Evolutionary conservation across 1,284 basidiomycete species (phyloP), one percentile per base, ranked within the genome.

Genomic region (Rhodotorula glutinis): DNA sequence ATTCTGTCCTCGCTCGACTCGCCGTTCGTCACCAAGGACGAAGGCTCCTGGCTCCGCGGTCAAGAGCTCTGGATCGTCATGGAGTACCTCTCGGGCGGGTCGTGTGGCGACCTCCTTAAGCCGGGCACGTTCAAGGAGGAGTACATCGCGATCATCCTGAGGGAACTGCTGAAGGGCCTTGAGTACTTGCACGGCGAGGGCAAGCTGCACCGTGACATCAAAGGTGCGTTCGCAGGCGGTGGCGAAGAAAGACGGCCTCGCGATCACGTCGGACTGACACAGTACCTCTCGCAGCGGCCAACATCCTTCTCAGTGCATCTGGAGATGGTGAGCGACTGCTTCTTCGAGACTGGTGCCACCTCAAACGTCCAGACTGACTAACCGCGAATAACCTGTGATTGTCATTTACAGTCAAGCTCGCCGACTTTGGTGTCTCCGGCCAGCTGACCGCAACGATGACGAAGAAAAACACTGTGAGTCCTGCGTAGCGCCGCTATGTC

Each of bases 341-440:
- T 11, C 9, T 23, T 23, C 4, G 19, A 25, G 2, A 57, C 16
- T 46, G 3, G 21, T 17, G 33, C 5, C 33, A 38, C 33, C 11
- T 5, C 7, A 5, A 5, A 11, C 11, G 17, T 23, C 3, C 0
- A 3, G 47, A 14, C 17, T n/a, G n/a, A 16, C n/a, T n/a, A n/a
- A n/a, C n/a, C n/a, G n/a, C n/a, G n/a, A n/a, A n/a, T n/a, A n/a
- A n/a, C n/a, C n/a, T n/a, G n/a, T n/a, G n/a, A n/a, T n/a, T n/a
- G n/a, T n/a, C 47, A 9, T 5, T 19, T 19, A 30, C 70, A 76
- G 92, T 99, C 76, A 98, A 98, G 79, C 84, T 99, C 38, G 95
- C 96, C 63, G 95, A 99, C 79, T 99, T 99, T 78, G 95, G 95
- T 77, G 95, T 99, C 4, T 96, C 93, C 3, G 95, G 95, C n/a